Evolutionary conservation across 129 eudicot species (phyloP).

Genomic region (sunflower (Helianthus annuus)): HanXRQr2.0-SUNRISE NC_035444.2:85593977-85594476

Average conservation of each 20-base stretch:
- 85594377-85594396: slow-evolving; percentile 42
- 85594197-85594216: slow-evolving; percentile 40
- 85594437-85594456: slow-evolving; percentile 28
- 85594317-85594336: slow-evolving; percentile 34
- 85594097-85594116: too few relatives aligned
- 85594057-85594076: too few relatives aligned
- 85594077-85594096: too few relatives aligned
- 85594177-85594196: slow-evolving; percentile 48
- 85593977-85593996: too few relatives aligned
- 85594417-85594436: slow-evolving; percentile 32
- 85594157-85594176: background rate
- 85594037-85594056: too few relatives aligned
- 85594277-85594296: slow-evolving; percentile 45
- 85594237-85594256: slow-evolving; percentile 37
- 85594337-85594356: slow-evolving; percentile 33
- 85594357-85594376: slow-evolving; percentile 32
- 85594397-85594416: slow-evolving; percentile 40
- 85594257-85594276: slow-evolving; percentile 42
- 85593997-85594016: too few relatives aligned
- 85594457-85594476: slow-evolving; percentile 43
- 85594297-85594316: slow-evolving; percentile 39
- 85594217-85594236: slow-evolving; percentile 41
- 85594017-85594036: too few relatives aligned
- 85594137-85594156: background rate
- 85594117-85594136: too few relatives aligned